A percentile compares a stretch with the other conserved stretches of the same genome.
Evolutionary conservation across 148 eudicot genomes (phyloP).

Genomic region (Polygonum maritimum): DNA sequence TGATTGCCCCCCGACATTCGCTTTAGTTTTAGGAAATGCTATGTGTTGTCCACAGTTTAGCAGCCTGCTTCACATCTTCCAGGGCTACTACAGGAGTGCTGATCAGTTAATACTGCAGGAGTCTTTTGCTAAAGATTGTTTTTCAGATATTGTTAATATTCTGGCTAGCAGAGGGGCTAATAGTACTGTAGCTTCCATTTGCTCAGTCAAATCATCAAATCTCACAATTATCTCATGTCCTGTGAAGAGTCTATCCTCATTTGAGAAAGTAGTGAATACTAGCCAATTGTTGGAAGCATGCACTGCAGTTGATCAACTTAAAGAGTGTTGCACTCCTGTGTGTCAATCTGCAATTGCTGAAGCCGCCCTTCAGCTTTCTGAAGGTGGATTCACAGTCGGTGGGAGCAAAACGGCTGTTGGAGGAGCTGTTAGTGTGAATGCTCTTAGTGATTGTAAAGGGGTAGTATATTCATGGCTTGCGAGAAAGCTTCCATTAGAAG

Average conservation of each 20-base stretch:
- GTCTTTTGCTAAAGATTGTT: constrained; percentile 68
- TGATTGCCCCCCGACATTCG: constrained; percentile 69
- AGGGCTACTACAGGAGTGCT: constrained; percentile 57
- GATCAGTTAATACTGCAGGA: constrained; percentile 54
- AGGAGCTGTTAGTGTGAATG: constrained; percentile 30
- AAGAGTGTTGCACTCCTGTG: constrained; percentile 85
- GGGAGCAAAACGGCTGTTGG: constrained; percentile 30
- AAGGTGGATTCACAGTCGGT: constrained; percentile 22
- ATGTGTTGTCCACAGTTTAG: constrained; percentile 90
- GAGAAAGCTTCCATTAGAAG: constrained; percentile 60
- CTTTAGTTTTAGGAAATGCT: constrained; percentile 63
- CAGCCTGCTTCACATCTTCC: constrained; percentile 78
- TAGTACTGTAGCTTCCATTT: constrained; percentile 52
- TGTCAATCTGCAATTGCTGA: constrained; percentile 80
- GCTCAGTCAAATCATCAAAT: constrained; percentile 70
- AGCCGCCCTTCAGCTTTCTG: constrained; percentile 61
- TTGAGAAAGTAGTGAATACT: constrained; percentile 73
- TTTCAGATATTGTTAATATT: constrained; percentile 64
- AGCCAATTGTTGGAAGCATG: constrained; percentile 83
- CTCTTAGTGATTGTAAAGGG: constrained; percentile 75
- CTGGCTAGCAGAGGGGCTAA: constrained; percentile 88
- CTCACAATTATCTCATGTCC: constrained; percentile 92
- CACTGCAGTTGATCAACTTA: constrained; percentile 71
- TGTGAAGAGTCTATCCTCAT: constrained; percentile 50
- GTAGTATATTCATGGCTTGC: constrained; percentile 89